phyloP scores from a whole-genome alignment of 2,329 filamentous ascomycete species.

The Fusarium verrucosum region DNA sequence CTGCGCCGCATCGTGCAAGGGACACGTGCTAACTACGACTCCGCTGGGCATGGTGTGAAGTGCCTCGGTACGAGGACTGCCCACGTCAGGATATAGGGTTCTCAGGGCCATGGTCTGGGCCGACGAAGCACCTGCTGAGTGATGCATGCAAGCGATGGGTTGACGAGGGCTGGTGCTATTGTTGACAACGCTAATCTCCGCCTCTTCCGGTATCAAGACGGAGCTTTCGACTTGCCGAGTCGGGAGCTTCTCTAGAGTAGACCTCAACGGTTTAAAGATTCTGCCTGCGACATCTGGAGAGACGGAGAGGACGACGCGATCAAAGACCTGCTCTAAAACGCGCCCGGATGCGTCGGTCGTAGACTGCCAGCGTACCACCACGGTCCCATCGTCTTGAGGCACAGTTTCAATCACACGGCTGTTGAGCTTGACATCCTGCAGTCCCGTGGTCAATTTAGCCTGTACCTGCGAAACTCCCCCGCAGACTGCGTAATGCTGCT shows the following conservation, averaged over 20 bases:
- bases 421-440: conserved; percentile 53
- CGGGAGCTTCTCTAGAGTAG: conserved; percentile 56
- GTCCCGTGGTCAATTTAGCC: conserved; percentile 52
- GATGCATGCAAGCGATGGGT: conserved; percentile 42
- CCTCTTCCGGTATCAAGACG: conserved; percentile 45
- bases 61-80: conserved; percentile 56
- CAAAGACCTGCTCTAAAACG: conserved; percentile 53
- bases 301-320: conserved; percentile 63
- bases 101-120: conserved; percentile 50
- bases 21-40: conserved; percentile 62
- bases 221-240: conserved; percentile 59
- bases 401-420: conserved; percentile 51
- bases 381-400: conserved; percentile 24
- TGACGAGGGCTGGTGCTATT: background rate
- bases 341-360: conserved; percentile 10
- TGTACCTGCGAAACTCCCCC: conserved; percentile 62
- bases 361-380: conserved; percentile 51
- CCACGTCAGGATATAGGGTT: conserved; percentile 46
- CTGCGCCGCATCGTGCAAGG: conserved; percentile 51
- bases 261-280: conserved; percentile 56
- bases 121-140: conserved; percentile 35
- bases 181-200: conserved; percentile 8
- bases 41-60: conserved; percentile 62
- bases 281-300: conserved; percentile 61
- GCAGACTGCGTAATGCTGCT: conserved; percentile 61